Percentiles rank a stretch among this genome's conserved stretches.
These are phyloP conservation scores for Ascochyta clinopodiicola DNA, from an alignment of 2,329 filamentous ascomycete genomes.

Conservation along the genomic window DNA sequence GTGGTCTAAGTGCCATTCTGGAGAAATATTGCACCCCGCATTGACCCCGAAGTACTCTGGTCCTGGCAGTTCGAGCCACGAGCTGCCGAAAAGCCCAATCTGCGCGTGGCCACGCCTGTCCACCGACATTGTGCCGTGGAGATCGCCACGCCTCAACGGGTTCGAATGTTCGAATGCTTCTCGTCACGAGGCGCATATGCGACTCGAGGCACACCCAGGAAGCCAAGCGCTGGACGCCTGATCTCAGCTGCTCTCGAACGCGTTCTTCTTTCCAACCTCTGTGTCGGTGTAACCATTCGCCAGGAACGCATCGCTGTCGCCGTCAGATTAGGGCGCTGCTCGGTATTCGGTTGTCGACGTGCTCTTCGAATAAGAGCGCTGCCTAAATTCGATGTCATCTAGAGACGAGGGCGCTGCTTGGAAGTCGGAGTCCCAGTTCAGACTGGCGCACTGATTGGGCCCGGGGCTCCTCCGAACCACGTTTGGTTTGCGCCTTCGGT, in stretches of 20 bases:
- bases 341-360: no score
- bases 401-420: no score
- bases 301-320: no score
- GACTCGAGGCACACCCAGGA: background rate
- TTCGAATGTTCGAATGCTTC: background rate
- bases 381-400: no score
- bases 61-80: conserved; percentile 6
- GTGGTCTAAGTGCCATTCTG: background rate
- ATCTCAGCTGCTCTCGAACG: background rate
- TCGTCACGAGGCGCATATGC: conserved; percentile 12
- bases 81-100: conserved; percentile 2
- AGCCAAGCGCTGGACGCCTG: background rate
- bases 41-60: conserved; percentile 10
- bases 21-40: conserved; percentile 7
- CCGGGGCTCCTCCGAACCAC: no score
- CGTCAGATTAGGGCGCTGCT: no score
- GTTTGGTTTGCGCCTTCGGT: no score
- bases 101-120: background rate
- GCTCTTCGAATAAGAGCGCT: no score
- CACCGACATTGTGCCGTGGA: conserved; percentile 13
- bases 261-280: no score
- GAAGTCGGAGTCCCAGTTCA: no score
- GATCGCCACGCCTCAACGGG: conserved; percentile 1
- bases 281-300: no score
- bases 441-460: no score